phyloP scores from a whole-genome alignment of 1,284 basidiomycete genomes.

The Cutaneotrichosporon dermatis region DNA sequence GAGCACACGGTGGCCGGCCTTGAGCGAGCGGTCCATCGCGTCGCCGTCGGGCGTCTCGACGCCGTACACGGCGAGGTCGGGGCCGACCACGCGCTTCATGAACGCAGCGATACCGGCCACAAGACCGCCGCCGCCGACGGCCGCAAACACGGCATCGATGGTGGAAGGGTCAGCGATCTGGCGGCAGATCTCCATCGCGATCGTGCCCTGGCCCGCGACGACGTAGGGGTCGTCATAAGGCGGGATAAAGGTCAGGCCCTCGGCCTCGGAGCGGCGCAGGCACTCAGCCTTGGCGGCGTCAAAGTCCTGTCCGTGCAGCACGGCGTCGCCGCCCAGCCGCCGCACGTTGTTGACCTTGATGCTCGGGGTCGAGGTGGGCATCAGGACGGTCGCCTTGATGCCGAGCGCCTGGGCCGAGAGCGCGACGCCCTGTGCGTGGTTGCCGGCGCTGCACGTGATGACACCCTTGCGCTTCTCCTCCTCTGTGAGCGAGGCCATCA shows the following conservation, averaged over 20 bases:
- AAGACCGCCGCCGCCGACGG: slow-evolving; percentile 90
- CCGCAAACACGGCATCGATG: slow-evolving; percentile 82
- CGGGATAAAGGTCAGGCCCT: slow-evolving; percentile 86
- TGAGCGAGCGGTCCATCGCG: slow-evolving; percentile 78
- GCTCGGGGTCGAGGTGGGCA: slow-evolving; percentile 90
- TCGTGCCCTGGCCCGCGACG: slow-evolving; percentile 95
- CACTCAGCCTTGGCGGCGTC: slow-evolving; percentile 97
- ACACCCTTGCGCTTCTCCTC: slow-evolving; percentile 97
- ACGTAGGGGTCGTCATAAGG: slow-evolving; percentile 97
- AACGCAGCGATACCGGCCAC: slow-evolving; percentile 86
- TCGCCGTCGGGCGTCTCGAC: slow-evolving; percentile 96
- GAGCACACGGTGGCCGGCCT: slow-evolving; percentile 71
- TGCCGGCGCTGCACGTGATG: slow-evolving; percentile 95
- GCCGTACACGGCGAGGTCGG: slow-evolving; percentile 76
- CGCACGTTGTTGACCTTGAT: slow-evolving; percentile 96
- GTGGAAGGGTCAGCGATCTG: slow-evolving; percentile 69
- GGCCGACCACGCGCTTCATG: slow-evolving; percentile 86
- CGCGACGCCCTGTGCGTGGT: slow-evolving; percentile 98
- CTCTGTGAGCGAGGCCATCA: slow-evolving; percentile 84
- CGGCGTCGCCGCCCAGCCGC: slow-evolving; percentile 87
- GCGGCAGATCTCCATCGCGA: slow-evolving; percentile 89
- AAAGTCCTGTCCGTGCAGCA: slow-evolving; percentile 88
- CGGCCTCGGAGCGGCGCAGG: slow-evolving; percentile 67
- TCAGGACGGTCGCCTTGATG: slow-evolving; percentile 95
- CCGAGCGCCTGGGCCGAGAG: slow-evolving; percentile 79